phyloP scores from a whole-genome alignment of 2,329 filamentous ascomycete species.

The Cercospora citrullina region DNA sequence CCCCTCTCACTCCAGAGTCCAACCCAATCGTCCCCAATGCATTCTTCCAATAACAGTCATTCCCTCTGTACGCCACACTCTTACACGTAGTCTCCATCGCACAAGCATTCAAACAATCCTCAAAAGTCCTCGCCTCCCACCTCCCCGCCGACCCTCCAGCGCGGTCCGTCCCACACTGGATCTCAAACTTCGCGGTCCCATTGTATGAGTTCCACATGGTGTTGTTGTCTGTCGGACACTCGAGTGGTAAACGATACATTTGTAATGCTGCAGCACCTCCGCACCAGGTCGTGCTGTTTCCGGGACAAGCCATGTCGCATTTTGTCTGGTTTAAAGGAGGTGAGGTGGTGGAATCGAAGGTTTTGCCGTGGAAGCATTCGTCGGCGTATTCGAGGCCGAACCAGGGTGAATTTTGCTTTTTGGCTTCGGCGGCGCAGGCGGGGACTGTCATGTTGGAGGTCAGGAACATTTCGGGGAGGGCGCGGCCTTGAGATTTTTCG shows the following conservation, averaged over 20 bases:
- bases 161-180: neutral
- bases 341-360: neutral
- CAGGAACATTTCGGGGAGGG: slow-evolving; percentile 26
- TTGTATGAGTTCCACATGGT: slow-evolving; percentile 3
- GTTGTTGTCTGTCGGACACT: neutral
- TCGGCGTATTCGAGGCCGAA: slow-evolving; percentile 40
- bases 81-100: neutral
- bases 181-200: slow-evolving; percentile 2
- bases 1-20: neutral
- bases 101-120: slow-evolving; percentile 10
- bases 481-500: slow-evolving; percentile 29
- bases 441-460: slow-evolving; percentile 30
- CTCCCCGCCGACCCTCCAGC: neutral
- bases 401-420: slow-evolving; percentile 23
- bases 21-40: neutral
- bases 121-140: neutral
- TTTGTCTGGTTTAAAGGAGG: neutral
- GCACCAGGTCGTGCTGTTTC: neutral
- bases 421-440: slow-evolving; percentile 30
- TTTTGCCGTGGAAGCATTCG: slow-evolving; percentile 19
- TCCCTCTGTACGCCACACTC: slow-evolving; percentile 1
- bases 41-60: slow-evolving; percentile 12
- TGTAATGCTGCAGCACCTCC: slow-evolving; percentile 1
- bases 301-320: slow-evolving; percentile 1
- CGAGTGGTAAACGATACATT: slow-evolving; percentile 1